Evolutionary conservation across 768 basidiomycete species (phyloP).

Genomic region (Lentinula lateritia): DNA sequence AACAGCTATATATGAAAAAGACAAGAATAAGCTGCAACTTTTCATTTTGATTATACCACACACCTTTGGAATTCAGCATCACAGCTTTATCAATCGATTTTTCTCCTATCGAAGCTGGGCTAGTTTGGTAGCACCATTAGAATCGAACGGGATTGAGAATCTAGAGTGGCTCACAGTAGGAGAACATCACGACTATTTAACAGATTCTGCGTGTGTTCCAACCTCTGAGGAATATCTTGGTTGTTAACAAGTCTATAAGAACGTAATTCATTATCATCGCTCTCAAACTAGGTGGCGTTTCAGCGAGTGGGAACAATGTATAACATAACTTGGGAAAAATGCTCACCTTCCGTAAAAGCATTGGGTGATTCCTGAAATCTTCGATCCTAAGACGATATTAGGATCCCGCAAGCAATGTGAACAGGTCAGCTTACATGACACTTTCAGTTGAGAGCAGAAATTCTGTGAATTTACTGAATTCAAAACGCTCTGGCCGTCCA

Average conservation of each 20-base stretch:
- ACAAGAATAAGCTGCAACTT: neutral
- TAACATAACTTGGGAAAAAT: neutral
- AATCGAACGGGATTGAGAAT: neutral
- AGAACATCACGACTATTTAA: neutral
- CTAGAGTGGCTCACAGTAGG: neutral
- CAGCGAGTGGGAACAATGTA: neutral
- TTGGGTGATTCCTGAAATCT: neutral
- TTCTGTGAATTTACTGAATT: neutral
- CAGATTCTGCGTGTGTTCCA: neutral
- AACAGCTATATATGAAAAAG: neutral
- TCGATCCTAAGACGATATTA: neutral
- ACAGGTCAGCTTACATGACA: neutral
- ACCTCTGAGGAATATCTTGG: neutral
- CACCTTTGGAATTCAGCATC: neutral
- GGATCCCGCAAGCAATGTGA: neutral
- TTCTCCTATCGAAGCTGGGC: neutral
- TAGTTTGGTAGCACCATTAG: neutral
- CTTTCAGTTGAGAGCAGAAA: neutral
- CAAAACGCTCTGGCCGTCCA: too few relatives aligned
- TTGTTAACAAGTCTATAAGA: neutral
- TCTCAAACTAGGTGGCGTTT: neutral
- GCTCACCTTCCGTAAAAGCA: neutral
- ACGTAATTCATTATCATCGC: neutral
- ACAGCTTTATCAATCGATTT: neutral
- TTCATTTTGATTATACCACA: neutral